Percentiles rank a stretch among this genome's conserved stretches.
These are phyloP conservation scores for Isatis lusitanica DNA, from an alignment of 441 rosid species.

Conservation along the genomic window DNA sequence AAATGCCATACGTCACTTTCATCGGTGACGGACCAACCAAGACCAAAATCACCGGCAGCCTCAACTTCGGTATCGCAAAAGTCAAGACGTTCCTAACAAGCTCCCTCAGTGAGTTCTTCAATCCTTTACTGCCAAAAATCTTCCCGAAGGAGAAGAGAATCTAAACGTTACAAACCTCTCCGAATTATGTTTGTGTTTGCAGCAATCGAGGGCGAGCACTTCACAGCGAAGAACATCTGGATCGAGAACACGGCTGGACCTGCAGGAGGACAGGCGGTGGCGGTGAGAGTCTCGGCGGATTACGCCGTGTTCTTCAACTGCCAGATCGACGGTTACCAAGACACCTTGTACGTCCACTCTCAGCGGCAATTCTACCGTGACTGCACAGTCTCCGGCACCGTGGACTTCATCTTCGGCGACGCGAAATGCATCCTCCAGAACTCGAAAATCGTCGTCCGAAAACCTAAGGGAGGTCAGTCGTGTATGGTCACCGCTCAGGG, in stretches of 20 bases:
- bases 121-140: no score
- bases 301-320: slow-evolving; percentile 59
- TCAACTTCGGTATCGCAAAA: slow-evolving; percentile 47
- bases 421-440: slow-evolving; percentile 60
- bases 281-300: slow-evolving; percentile 60
- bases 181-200: not conserved
- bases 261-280: slow-evolving; percentile 70
- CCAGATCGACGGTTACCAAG: slow-evolving; percentile 68
- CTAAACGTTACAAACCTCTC: not conserved
- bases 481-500: slow-evolving; percentile 74
- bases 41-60: slow-evolving; percentile 62
- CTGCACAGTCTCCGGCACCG: slow-evolving; percentile 69
- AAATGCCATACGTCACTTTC: slow-evolving; percentile 46
- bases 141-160: not conserved
- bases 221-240: slow-evolving; percentile 75
- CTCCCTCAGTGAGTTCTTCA: slow-evolving; percentile 51
- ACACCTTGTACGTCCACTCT: slow-evolving; percentile 70
- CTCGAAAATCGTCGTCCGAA: slow-evolving; percentile 55
- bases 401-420: slow-evolving; percentile 73
- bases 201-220: slow-evolving; percentile 52
- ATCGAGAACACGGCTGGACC: slow-evolving; percentile 83
- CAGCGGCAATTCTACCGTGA: slow-evolving; percentile 82
- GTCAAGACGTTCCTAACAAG: slow-evolving; percentile 54
- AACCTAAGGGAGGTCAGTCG: slow-evolving; percentile 48
- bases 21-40: slow-evolving; percentile 78